Evolutionary conservation across 2,329 filamentous ascomycete species (phyloP), one percentile per base, ranked within the genome.

Genomic region (Diaporthe eres): DNA sequence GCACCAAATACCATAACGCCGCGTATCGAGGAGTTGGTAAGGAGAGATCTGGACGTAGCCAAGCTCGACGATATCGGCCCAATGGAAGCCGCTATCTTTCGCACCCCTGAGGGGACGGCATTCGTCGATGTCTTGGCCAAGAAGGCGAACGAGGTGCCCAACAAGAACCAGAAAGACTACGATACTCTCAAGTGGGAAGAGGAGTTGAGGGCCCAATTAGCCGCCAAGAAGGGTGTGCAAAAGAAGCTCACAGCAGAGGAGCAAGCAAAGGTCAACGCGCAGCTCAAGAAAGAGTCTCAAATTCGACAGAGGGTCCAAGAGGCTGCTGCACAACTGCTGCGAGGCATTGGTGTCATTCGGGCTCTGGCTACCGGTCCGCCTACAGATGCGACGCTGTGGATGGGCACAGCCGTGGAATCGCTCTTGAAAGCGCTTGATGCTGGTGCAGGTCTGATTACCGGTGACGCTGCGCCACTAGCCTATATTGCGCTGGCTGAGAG

Each of bases 111-210:
- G 82, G 96, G 95, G 2, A 96, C 93, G 1, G 90, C 93, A 19
- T 98, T 98, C 80, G 89, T 99, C 28, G 97, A 99, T 84, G 94
- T 98, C 0, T 89, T 99, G 8, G 94, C 94, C 47, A 96, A 95
- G 82, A 98, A 98, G 82, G 87, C 92, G 75, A 91, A 91, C 77
- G 87, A 88, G 51, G 86, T 93, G 2, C 92, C 95, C 4, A 93
- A 95, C 85, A 98, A 98, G 85, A 98, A 95, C 80, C 93, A 92
- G 67, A 98, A 98, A 83, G 97, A 98, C 82, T 98, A 98, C 80
- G 95, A 99, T 80, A 97, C 95, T 1, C 85, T 98, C 55, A 98
- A 98, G 84, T 99, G 97, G 97, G 97, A 99, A 84, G 94, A 96
- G 82, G 97, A 99, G 78, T 88, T 99, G 10, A 90, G 96, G 75